A percentile compares a stretch with the other conserved stretches of the same genome.
phyloP scores from a whole-genome alignment of 2,329 filamentous ascomycete species.

The Ceratocystiopsis brevicomis region DNA sequence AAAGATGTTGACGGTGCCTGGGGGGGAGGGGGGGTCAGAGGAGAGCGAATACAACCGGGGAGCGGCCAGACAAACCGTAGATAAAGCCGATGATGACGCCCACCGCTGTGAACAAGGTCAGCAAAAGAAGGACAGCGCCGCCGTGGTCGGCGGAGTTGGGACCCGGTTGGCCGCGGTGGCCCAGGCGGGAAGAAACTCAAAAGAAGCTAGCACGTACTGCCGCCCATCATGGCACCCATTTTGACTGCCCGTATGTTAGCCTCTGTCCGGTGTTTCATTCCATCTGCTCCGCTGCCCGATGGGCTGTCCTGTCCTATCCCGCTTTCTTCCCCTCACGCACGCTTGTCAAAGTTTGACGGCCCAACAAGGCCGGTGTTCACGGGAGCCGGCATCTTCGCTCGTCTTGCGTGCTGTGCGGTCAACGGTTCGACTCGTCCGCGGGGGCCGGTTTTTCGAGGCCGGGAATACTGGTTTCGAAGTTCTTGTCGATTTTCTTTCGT shows the following conservation, averaged over 20 bases:
- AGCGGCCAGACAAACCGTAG: slow-evolving; percentile 45
- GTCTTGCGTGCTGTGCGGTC: not conserved
- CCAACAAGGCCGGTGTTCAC: slow-evolving; percentile 17
- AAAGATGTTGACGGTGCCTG: slow-evolving; percentile 86
- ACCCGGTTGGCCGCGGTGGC: too few relatives aligned
- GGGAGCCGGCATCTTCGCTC: slow-evolving; percentile 16
- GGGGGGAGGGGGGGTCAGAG: not conserved
- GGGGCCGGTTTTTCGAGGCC: too few relatives aligned
- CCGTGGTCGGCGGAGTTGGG: not conserved
- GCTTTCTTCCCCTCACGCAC: slow-evolving; percentile 17
- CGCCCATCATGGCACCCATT: slow-evolving; percentile 98
- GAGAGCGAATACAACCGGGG: too few relatives aligned
- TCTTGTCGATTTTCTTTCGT: not conserved
- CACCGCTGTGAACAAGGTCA: slow-evolving; percentile 45
- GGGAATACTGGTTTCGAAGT: not conserved
- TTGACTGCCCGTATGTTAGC: slow-evolving; percentile 44
- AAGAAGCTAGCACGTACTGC: slow-evolving; percentile 49
- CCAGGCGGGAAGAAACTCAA: too few relatives aligned
- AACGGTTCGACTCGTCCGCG: too few relatives aligned
- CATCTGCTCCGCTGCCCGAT: not conserved
- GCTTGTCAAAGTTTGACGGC: slow-evolving; percentile 35
- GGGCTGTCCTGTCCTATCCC: not conserved
- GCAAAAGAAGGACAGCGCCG: slow-evolving; percentile 4
- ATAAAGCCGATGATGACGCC: slow-evolving; percentile 96
- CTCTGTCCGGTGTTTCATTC: not conserved